Base-by-base conservation (phyloP, 176 grass and related monocot species). In the Carex parvula region DNA sequence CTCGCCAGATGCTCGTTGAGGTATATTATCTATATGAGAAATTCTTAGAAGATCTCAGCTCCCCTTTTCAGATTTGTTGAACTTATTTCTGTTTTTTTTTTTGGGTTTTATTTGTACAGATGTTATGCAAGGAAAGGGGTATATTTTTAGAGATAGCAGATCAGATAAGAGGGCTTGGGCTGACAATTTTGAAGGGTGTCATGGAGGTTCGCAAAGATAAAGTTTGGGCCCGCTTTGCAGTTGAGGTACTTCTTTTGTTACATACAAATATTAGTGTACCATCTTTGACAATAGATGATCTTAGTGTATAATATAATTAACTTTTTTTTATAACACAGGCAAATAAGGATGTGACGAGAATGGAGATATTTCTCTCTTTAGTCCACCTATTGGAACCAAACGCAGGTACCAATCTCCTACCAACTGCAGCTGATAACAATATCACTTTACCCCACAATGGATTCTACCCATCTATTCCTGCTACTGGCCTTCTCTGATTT, bases 111-210 rank as follows among this genome's bases (percentile, higher is more conserved):
- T 71, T 42, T 57, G 10, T 16, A 20, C 84, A 93, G 91, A 93
- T 93, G 91, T 88, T 93, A 62, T 93, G 91, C 60, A 84, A 93
- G 84, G 91, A 93, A 59, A 83, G 86, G 18, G 91, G 91, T 60
- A 85, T 88, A 55, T 90, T 93, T 68, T 84, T 93, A 86, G 91
- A 90, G 70, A 93, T 93, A 77, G 91, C 91, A 39, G 88, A 93
- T 26, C 85, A 87, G 76, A 90, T 93, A 44, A 90, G 84, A 84
- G 71, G 88, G 20, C 75, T 93, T 14, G 91, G 91, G 67, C 80
- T 93, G 91, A 93, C 88, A 75, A 93, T 93, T 63, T 90, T 93
- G 29, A 93, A 93, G 60, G 91, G 88, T n/a, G 88, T 93, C 44
- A 93, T 93, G 88, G 91, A 93, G 85, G 84, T 84, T 52, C 85